Evolutionary conservation across 495 filamentous ascomycete species (phyloP), one percentile per base, ranked within the genome.

Genomic region (Aspergillus ellipticus): DNA sequence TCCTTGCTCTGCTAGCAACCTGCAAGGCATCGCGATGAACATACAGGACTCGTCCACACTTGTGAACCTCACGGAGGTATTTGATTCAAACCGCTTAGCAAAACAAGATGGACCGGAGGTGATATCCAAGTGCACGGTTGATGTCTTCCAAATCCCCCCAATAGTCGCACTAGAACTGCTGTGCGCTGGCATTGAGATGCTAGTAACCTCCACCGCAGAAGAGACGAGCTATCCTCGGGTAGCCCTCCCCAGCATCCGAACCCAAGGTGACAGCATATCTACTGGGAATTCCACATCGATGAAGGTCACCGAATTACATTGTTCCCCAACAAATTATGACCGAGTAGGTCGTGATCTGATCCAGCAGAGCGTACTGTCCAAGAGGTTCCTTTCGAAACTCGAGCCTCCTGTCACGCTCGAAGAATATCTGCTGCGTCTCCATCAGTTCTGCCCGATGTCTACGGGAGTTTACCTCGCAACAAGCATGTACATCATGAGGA

Each of bases 381-480:
- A 90, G 26, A 91, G 94, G 55, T 98, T 98, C 72, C 92, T 92
- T 69, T 93, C 89, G 20, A 96, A 94, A 65, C 81, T 84, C 33
- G 83, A 88, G 1, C 94, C 94, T 9, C 81, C 84, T 2, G 90
- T 97, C 51, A 75, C 86, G 9, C 74, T 97, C 43, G 84, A 87
- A 60, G 88, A 95, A 46, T 98, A 98, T 68, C 79, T 97, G 17
- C 71, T 84, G 57, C 89, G 94, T 42, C 82, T 97, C 47, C 93
- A 97, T 67, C 79, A 77, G 35, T 97, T 85, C 68, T 98, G 94
- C 60, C 93, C 95, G 19, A 88, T 97, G 84, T 95, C 91, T n/a
- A 93, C 94, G 2, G 92, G 85, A 15, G 95, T 97, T 29, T 96
- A 94, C 62, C 84, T 98, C n/a, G 91, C 94, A 2, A 85, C 94